A percentile compares a stretch with the other conserved stretches of the same genome.
Evolutionary conservation across 306 rosid species (phyloP).

Genomic region (Rubus idaeus): DNA sequence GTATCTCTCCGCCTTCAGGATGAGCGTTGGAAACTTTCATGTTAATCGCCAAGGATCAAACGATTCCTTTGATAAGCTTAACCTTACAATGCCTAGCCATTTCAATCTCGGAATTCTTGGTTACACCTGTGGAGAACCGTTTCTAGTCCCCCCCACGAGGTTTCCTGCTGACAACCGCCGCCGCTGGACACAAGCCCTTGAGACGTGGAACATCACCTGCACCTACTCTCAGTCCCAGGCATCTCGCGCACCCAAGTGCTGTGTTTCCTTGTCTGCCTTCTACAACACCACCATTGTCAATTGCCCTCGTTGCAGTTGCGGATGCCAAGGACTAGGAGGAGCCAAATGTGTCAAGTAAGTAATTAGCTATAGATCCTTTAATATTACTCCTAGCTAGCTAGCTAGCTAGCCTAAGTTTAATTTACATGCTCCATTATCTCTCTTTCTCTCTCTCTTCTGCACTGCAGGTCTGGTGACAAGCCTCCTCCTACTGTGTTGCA

Average conservation of each 20-base stretch:
- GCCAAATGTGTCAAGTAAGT: conserved; percentile 55
- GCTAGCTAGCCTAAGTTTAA: too few species aligned
- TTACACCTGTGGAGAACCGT: conserved; percentile 54
- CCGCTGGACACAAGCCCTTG: conserved; percentile 60
- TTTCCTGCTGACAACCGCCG: conserved; percentile 43
- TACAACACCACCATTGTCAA: conserved; percentile 58
- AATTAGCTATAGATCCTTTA: not conserved
- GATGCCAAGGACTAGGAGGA: conserved; percentile 59
- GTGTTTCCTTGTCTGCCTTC: conserved; percentile 80
- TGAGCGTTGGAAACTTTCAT: conserved; percentile 38
- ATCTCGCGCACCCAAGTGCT: conserved; percentile 63
- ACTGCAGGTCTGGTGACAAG: conserved; percentile 42
- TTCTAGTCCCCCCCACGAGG: conserved; percentile 49
- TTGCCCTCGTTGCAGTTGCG: conserved; percentile 78
- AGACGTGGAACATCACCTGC: conserved; percentile 78
- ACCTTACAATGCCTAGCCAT: conserved; percentile 36
- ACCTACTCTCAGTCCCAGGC: conserved; percentile 63
- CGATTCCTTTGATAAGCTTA: not conserved
- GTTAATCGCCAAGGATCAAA: not conserved
- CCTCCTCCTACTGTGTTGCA: conserved; percentile 34
- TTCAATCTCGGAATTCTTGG: conserved; percentile 71
- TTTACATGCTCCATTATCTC: not conserved
- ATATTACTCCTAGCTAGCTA: not conserved
- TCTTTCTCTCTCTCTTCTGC: not conserved
- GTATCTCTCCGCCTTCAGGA: conserved; percentile 43